Percentiles rank a stretch among this genome's conserved stretches.
Conservation (phyloP, 495 filamentous ascomycete genomes). For the Viridothelium virens region DNA sequence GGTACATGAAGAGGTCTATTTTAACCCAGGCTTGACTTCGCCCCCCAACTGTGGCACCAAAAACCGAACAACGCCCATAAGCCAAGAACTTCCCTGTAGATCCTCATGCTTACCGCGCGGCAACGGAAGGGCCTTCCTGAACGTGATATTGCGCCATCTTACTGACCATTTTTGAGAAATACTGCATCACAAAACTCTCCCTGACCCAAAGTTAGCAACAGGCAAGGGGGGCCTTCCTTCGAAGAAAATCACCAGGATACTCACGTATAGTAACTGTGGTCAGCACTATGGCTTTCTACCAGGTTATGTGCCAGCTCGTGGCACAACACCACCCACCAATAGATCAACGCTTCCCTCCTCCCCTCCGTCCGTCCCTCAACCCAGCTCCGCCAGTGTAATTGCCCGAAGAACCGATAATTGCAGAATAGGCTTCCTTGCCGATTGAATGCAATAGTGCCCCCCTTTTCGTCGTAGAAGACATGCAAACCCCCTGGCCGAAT, state of each 20-base stretch:
- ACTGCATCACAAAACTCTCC: conserved; percentile 23
- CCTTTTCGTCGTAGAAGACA: conserved; percentile 75
- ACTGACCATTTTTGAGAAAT: conserved; percentile 19
- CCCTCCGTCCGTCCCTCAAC: conserved; percentile 20
- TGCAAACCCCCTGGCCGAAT: conserved; percentile 57
- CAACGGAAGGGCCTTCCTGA: background rate
- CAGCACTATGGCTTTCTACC: conserved; percentile 65
- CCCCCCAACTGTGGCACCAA: background rate
- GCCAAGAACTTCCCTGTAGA: background rate
- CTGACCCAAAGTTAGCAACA: background rate
- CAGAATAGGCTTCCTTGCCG: conserved; percentile 78
- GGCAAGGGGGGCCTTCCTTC: too few species aligned
- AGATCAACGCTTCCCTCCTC: conserved; percentile 60
- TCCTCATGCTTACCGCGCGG: background rate
- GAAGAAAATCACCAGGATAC: background rate
- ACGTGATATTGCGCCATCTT: conserved; percentile 7
- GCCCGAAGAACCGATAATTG: conserved; percentile 79
- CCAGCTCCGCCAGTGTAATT: conserved; percentile 52
- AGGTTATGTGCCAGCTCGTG: conserved; percentile 96
- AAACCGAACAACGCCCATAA: background rate
- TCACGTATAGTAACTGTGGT: conserved; percentile 77
- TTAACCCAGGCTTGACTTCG: background rate
- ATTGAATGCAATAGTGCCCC: conserved; percentile 90
- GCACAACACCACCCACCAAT: conserved; percentile 87
- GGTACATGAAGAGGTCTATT: background rate